Conservation (phyloP, 2,329 filamentous ascomycete genomes). For the Ambrosiella xylebori region DNA sequence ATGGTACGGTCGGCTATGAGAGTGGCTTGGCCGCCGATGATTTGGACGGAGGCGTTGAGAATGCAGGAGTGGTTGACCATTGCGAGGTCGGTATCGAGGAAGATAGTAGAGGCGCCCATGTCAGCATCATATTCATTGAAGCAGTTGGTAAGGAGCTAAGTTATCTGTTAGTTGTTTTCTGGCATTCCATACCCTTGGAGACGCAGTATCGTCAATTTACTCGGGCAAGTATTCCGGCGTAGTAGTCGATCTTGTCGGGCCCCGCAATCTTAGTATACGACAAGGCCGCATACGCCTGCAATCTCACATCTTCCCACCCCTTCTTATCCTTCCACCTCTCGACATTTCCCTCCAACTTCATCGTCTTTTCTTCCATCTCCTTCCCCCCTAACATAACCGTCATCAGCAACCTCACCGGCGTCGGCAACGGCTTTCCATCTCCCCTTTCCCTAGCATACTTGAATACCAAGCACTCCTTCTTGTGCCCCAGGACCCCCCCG, state of each 20-base stretch:
- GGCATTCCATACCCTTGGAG: not conserved
- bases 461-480: conserved; percentile 34
- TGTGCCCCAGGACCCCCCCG: conserved; percentile 23
- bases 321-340: conserved; percentile 21
- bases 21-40: conserved; percentile 32
- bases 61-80: conserved; percentile 47
- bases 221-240: conserved; percentile 28
- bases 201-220: conserved; percentile 27
- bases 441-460: conserved; percentile 23
- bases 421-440: conserved; percentile 27
- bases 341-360: conserved; percentile 30
- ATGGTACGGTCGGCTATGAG: conserved; percentile 35
- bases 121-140: conserved; percentile 40
- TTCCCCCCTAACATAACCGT: conserved; percentile 29
- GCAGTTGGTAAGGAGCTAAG: conserved; percentile 42
- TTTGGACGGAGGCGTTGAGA: conserved; percentile 41
- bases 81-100: conserved; percentile 36
- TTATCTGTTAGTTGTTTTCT: not conserved
- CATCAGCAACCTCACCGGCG: conserved; percentile 35
- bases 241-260: conserved; percentile 22
- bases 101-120: conserved; percentile 34
- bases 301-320: conserved; percentile 30
- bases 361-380: conserved; percentile 21
- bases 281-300: conserved; percentile 34
- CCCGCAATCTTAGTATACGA: conserved; percentile 22